Conservation (phyloP, 768 basidiomycete species). For the Boletus pseudo-olivaceus region DNA sequence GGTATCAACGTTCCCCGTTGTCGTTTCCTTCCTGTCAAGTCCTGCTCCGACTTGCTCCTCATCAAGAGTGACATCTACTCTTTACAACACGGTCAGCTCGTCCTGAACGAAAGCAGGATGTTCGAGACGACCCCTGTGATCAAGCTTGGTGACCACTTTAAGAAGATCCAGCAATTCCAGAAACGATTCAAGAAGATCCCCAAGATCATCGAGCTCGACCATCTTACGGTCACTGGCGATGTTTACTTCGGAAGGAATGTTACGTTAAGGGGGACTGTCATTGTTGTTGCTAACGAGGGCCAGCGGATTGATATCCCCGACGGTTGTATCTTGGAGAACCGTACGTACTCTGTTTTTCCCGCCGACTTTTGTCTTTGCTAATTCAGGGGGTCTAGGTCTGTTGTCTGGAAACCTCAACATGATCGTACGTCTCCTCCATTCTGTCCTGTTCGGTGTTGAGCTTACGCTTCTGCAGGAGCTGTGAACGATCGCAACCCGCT, state of each 20-base stretch:
- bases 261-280: conserved; percentile 64
- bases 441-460: neutral
- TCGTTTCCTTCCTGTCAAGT: conserved; percentile 67
- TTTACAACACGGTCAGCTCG: conserved; percentile 63
- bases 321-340: conserved; percentile 68
- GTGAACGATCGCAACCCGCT: conserved; percentile 14
- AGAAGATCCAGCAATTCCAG: conserved; percentile 70
- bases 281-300: conserved; percentile 75
- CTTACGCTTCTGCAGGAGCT: conserved; percentile 27
- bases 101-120: conserved; percentile 56
- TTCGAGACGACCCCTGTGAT: conserved; percentile 67
- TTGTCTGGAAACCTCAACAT: conserved; percentile 74
- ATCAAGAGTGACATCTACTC: conserved; percentile 72
- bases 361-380: conserved; percentile 9
- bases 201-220: conserved; percentile 68
- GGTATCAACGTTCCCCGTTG: conserved; percentile 72
- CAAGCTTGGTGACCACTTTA: conserved; percentile 76
- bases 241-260: conserved; percentile 66
- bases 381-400: conserved; percentile 40
- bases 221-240: conserved; percentile 69
- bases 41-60: conserved; percentile 59
- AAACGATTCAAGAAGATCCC: conserved; percentile 77
- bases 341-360: conserved; percentile 30
- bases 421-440: conserved; percentile 44
- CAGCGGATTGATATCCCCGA: conserved; percentile 74